Evolutionary conservation across 2,329 filamentous ascomycete species (phyloP).

Genomic region (Gnomoniopsis smithogilvyi): DNA sequence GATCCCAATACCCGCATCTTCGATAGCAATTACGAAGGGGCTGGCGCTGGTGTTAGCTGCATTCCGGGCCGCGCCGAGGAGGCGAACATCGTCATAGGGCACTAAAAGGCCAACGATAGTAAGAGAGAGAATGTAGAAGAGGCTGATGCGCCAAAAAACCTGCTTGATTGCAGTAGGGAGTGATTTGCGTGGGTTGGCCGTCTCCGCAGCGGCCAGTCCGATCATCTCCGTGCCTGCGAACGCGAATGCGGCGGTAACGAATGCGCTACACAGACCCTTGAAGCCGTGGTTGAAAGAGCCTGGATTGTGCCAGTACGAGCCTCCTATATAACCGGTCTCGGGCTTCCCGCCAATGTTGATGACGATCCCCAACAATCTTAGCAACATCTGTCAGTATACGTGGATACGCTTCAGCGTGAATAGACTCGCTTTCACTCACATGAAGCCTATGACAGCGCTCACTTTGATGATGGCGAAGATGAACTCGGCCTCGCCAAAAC

Average conservation of each 20-base stretch:
- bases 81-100: conserved; percentile 62
- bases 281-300: conserved; percentile 85
- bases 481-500: conserved; percentile 88
- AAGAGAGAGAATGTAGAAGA: conserved; percentile 86
- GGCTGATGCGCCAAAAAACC: conserved; percentile 89
- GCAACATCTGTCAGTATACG: conserved; percentile 19
- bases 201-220: conserved; percentile 74
- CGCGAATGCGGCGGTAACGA: conserved; percentile 73
- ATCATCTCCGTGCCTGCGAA: conserved; percentile 76
- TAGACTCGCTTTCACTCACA: conserved; percentile 51
- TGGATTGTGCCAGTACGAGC: conserved; percentile 70
- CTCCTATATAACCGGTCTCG: conserved; percentile 74
- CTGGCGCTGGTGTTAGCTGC: conserved; percentile 37
- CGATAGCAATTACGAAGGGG: conserved; percentile 93
- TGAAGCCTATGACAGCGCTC: conserved; percentile 81
- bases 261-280: conserved; percentile 76
- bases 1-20: conserved; percentile 75
- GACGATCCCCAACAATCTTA: conserved; percentile 77
- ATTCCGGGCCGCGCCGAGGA: conserved; percentile 51
- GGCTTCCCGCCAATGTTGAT: conserved; percentile 80
- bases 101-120: conserved; percentile 80
- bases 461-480: conserved; percentile 85
- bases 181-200: conserved; percentile 74
- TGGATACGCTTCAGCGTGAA: too few relatives aligned
- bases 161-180: conserved; percentile 87